Conservation (phyloP, 768 basidiomycete species). For the Termitomyces sp. region DNA sequence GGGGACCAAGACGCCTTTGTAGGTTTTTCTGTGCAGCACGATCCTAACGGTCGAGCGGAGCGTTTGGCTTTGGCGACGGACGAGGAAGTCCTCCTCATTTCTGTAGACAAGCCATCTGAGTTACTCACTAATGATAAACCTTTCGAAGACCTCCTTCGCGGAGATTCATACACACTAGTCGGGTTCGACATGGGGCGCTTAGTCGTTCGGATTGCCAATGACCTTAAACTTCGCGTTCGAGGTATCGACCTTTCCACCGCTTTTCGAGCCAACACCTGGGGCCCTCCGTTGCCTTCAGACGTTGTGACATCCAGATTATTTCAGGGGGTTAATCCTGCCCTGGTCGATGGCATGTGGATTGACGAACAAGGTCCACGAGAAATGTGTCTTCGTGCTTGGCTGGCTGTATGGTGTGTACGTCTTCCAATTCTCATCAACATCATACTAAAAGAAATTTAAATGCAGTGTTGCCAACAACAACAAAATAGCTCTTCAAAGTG, state of each 20-base stretch:
- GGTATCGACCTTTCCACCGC: conserved; percentile 37
- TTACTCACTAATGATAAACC: conserved; percentile 8
- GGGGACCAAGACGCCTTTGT: background rate
- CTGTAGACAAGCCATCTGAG: background rate
- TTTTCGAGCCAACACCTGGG: conserved; percentile 13
- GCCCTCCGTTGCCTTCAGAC: conserved; percentile 22
- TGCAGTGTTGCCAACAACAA: conserved; percentile 21
- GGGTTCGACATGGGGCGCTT: conserved; percentile 35
- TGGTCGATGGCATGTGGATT: conserved; percentile 28
- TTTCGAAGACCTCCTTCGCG: conserved; percentile 17
- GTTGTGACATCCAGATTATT: conserved; percentile 20
- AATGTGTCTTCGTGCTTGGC: conserved; percentile 35
- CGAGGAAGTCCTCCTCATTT: conserved; percentile 6
- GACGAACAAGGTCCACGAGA: conserved; percentile 18
- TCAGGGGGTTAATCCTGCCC: conserved; percentile 6
- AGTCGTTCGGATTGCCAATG: conserved; percentile 27
- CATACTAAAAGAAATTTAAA: background rate
- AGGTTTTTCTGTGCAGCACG: conserved; percentile 8
- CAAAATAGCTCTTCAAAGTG: background rate
- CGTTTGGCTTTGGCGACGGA: conserved; percentile 12
- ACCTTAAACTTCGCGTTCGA: conserved; percentile 21
- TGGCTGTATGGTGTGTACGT: conserved; percentile 29
- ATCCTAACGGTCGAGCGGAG: conserved; percentile 1
- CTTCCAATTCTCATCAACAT: background rate
- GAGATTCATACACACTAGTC: conserved; percentile 18